Evolutionary conservation across 116 monocot genomes (phyloP).

Genomic region (Trichopus zeylanicus): DNA sequence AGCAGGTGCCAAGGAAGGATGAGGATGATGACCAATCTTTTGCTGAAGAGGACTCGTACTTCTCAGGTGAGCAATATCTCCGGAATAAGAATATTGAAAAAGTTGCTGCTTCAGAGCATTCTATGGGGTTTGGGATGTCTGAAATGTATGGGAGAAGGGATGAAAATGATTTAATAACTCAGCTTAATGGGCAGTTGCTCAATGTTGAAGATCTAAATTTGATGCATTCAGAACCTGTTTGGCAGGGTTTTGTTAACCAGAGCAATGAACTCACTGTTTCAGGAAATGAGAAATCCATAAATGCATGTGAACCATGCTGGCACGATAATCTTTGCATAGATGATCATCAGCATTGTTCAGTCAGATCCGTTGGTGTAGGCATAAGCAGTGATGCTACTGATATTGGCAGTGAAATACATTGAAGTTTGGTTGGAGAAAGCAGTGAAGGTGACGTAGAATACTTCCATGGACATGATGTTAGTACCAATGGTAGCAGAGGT

Average conservation of each 20-base stretch:
- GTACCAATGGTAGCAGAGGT: constrained; percentile 24
- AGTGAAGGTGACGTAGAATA: constrained; percentile 84
- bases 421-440: constrained; percentile 74
- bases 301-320: constrained; percentile 26
- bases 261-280: constrained; percentile 49
- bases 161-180: constrained; percentile 68
- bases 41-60: constrained; percentile 85
- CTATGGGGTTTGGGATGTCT: constrained; percentile 19
- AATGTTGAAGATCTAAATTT: constrained; percentile 74
- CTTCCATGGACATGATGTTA: constrained; percentile 45
- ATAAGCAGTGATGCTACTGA: constrained; percentile 88
- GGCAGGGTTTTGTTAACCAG: constrained; percentile 90
- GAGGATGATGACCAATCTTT: constrained; percentile 83
- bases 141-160: constrained; percentile 26
- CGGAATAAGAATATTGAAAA: constrained; percentile 41
- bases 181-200: constrained; percentile 73
- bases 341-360: constrained; percentile 84
- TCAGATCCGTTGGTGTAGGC: constrained; percentile 95
- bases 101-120: constrained; percentile 29
- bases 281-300: constrained; percentile 46
- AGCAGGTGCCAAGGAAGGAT: constrained; percentile 46
- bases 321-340: constrained; percentile 61
- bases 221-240: constrained; percentile 81
- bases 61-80: constrained; percentile 74
- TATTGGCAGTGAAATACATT: constrained; percentile 77